Evolutionary conservation across 2,329 filamentous ascomycete species (phyloP), one percentile per base, ranked within the genome.

Genomic region (Aureobasidium sp.): DNA sequence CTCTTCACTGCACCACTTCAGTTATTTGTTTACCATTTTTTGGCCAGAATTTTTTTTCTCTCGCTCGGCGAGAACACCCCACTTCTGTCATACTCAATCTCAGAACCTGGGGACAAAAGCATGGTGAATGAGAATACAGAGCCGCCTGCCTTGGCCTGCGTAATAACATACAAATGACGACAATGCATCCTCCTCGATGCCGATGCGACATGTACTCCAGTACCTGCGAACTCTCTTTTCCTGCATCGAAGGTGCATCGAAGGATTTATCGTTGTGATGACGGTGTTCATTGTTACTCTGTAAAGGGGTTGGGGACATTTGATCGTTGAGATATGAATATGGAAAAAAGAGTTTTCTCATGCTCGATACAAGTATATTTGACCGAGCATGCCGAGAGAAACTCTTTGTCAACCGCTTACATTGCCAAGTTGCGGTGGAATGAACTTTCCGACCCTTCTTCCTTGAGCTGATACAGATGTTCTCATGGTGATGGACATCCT

Each of bases 111-210:
- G 25, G 36, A 13, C 21, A 5, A 21, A 21, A 27, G 37, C 36
- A 30, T 5, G 11, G 1, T 37, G n/a, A 7, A 32, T 42, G 36
- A 6, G n/a, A 30, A 32, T 10, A 32, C 3, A 39, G 37, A 54
- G 50, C 50, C 15, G 50, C 37, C 36, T 54, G 50, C 50, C 50
- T 54, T 54, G 50, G 50, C 50, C 50, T 54, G 50, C 50, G 50
- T 42, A 54, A 27, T 4, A 5, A 54, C 15, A 42, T 42, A 42
- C 37, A 27, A 39, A 42, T 41, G 36, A 54, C 27, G 50, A 54
- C n/a, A 21, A 41, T 54, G 27, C 30, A n/a, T 36, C 21, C 36
- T 25, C 36, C 25, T 34, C 34, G 49, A 54, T 54, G 50, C 50
- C 50, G 50, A 30, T n/a, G 37, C 36, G 27, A 54, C 16, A 54